phyloP scores from a whole-genome alignment of 2,329 filamentous ascomycete species.

The Aspergillus phoenicis region DNA sequence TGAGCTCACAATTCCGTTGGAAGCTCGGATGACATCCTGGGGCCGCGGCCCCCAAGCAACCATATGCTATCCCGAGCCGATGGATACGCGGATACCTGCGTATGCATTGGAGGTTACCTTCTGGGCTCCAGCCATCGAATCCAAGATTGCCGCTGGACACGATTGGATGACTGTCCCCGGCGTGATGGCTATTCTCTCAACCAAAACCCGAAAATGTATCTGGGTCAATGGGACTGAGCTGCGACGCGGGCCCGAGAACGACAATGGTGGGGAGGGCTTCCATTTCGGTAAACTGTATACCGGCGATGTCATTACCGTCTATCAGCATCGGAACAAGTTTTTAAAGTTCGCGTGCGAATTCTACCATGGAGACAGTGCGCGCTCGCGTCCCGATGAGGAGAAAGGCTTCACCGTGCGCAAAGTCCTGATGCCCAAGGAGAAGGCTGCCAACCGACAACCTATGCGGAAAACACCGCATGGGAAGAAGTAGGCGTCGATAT shows the following conservation, averaged over 20 bases:
- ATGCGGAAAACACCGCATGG: constrained; percentile 21
- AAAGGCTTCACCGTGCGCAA: constrained; percentile 45
- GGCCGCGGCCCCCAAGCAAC: constrained; percentile 73
- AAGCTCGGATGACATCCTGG: constrained; percentile 71
- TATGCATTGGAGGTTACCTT: constrained; percentile 77
- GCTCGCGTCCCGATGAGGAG: constrained; percentile 44
- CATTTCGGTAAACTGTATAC: constrained; percentile 71
- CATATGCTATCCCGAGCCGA: constrained; percentile 61
- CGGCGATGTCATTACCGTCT: constrained; percentile 76
- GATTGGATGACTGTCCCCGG: constrained; percentile 58
- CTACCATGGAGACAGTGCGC: constrained; percentile 49
- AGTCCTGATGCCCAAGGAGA: constrained; percentile 36
- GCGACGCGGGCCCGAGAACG: constrained; percentile 56
- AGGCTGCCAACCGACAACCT: constrained; percentile 30
- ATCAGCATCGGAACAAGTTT: constrained; percentile 50
- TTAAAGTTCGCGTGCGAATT: constrained; percentile 51
- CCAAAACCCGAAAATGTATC: constrained; percentile 76
- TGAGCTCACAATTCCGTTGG: constrained; percentile 66
- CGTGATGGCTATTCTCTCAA: constrained; percentile 72
- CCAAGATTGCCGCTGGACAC: constrained; percentile 58
- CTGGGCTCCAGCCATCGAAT: constrained; percentile 69
- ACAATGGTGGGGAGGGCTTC: constrained; percentile 52
- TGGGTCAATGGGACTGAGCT: constrained; percentile 73
- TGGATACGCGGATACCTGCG: constrained; percentile 76
- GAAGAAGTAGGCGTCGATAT: constrained; percentile 10